Evolutionary conservation across 768 basidiomycete species (phyloP).

Genomic region (Amanita inopinata): DNA sequence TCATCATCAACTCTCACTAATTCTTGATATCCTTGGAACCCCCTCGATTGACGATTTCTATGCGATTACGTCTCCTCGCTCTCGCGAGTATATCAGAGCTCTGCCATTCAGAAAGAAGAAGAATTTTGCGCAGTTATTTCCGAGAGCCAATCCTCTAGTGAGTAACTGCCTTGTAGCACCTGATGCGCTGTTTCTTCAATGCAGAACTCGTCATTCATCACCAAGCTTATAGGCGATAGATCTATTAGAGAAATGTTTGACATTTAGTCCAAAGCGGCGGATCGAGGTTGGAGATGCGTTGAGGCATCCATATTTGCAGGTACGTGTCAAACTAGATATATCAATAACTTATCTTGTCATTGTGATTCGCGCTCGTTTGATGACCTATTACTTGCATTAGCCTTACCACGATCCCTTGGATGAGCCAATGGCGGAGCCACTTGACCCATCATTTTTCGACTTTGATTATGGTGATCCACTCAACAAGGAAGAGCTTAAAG

Average conservation of each 20-base stretch:
- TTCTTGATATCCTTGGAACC: slow-evolving; percentile 90
- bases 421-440: slow-evolving; percentile 71
- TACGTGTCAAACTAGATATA: slow-evolving; percentile 20
- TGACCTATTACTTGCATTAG: slow-evolving; percentile 30
- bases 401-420: slow-evolving; percentile 86
- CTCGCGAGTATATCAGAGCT: slow-evolving; percentile 82
- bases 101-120: slow-evolving; percentile 80
- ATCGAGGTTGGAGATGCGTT: slow-evolving; percentile 85
- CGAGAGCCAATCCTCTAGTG: slow-evolving; percentile 62
- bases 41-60: slow-evolving; percentile 91
- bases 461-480: too few relatives aligned
- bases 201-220: neutral
- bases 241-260: slow-evolving; percentile 70
- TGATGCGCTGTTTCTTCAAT: too few relatives aligned
- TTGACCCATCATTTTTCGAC: slow-evolving; percentile 75
- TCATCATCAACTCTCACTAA: slow-evolving; percentile 88
- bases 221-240: slow-evolving; percentile 61
- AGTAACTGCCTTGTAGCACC: slow-evolving; percentile 19
- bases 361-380: neutral
- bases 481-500: too few relatives aligned
- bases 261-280: slow-evolving; percentile 79
- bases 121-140: slow-evolving; percentile 60
- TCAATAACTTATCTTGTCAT: slow-evolving; percentile 1
- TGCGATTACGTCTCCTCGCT: slow-evolving; percentile 70
- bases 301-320: slow-evolving; percentile 82